A percentile compares a stretch with the other conserved stretches of the same genome.
Evolutionary conservation across 164 flowering plant species (phyloP).

Genomic region (Protea cynaroides): DNA sequence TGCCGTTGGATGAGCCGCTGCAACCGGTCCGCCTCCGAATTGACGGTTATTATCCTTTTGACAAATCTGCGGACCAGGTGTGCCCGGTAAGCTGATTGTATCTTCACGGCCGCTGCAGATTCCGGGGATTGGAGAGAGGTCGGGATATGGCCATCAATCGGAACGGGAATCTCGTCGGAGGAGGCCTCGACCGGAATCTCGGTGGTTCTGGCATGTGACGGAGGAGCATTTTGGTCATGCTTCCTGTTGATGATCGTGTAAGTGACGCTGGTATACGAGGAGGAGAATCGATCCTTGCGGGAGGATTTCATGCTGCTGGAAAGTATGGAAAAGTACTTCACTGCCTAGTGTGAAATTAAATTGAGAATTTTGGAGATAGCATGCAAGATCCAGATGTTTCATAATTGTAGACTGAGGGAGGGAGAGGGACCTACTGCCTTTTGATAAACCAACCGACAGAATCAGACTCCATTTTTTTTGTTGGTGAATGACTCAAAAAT

Average conservation of each 20-base stretch:
- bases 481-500: no score
- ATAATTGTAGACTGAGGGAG: no score
- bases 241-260: conserved; percentile 9
- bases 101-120: conserved; percentile 47
- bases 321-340: no score
- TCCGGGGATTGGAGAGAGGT: conserved; percentile 1
- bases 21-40: conserved; percentile 38
- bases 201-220: conserved; percentile 9
- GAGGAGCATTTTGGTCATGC: conserved; percentile 33
- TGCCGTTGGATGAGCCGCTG: conserved; percentile 58
- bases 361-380: no score
- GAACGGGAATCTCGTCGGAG: conserved; percentile 7
- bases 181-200: conserved; percentile 28
- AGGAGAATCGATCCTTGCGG: conserved; percentile 13
- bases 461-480: no score
- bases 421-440: no score
- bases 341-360: no score
- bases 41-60: conserved; percentile 42
- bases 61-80: conserved; percentile 44
- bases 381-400: no score
- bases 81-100: conserved; percentile 69
- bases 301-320: conserved; percentile 19
- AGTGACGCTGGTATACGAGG: conserved; percentile 22
- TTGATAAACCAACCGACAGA: no score
- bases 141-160: conserved; percentile 21